A percentile compares a stretch with the other conserved stretches of the same genome.
phyloP scores from a whole-genome alignment of 257 asterid species.

The Plectranthus barbatus region DNA sequence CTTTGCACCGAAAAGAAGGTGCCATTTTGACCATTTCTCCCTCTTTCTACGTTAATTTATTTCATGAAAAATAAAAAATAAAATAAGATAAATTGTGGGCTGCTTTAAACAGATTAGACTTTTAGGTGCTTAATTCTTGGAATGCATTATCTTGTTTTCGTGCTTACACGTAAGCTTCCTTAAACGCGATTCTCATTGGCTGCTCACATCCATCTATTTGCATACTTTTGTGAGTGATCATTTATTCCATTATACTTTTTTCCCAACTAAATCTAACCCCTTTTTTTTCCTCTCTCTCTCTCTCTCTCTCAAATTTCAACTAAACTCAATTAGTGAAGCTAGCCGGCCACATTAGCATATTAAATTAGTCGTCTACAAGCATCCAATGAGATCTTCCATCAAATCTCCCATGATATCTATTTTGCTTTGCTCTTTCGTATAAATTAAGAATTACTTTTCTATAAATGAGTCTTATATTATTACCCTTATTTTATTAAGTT shows the following conservation, averaged over 20 bases:
- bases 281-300: not conserved
- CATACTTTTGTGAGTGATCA: conserved; percentile 4
- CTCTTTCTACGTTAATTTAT: not conserved
- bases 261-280: conserved; percentile 8
- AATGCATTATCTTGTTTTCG: conserved; percentile 43
- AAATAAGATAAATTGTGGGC: not conserved
- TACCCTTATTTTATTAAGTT: too few relatives aligned
- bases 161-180: conserved; percentile 62
- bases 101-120: conserved; percentile 22
- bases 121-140: conserved; percentile 36
- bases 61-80: not conserved
- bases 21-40: conserved; percentile 13
- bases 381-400: conserved; percentile 4
- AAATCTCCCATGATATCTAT: too few relatives aligned
- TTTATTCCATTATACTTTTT: not conserved
- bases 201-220: not conserved
- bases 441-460: too few relatives aligned
- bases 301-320: not conserved
- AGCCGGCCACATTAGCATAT: conserved; percentile 1
- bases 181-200: conserved; percentile 9
- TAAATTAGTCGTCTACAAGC: not conserved
- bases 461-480: too few relatives aligned
- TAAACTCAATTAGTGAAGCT: not conserved
- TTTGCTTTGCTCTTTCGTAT: too few relatives aligned
- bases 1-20: conserved; percentile 74